Evolutionary conservation across 805 yeast species (phyloP).

Genomic region (Kodamaea hsintzibuensis): DNA sequence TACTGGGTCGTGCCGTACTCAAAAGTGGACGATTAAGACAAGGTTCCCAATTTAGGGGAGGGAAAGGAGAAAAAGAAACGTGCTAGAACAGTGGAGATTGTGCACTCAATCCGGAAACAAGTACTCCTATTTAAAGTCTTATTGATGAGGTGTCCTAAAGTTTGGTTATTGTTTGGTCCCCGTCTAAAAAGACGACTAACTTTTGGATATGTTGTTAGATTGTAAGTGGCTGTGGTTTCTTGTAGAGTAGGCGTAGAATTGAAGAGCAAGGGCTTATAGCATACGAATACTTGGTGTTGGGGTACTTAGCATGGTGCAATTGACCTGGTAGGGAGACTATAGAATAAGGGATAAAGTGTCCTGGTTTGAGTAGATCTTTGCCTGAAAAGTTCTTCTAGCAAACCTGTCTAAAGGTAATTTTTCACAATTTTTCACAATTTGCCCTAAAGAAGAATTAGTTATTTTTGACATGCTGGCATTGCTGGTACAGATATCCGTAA

Average conservation of each 20-base stretch:
- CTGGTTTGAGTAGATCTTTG: neutral
- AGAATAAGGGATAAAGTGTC: neutral
- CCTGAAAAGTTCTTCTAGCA: neutral
- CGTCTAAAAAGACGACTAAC: neutral
- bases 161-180: neutral
- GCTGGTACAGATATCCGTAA: neutral
- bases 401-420: neutral
- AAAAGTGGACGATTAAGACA: neutral
- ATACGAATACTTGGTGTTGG: no score
- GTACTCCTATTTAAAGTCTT: neutral
- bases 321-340: neutral
- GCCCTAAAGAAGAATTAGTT: neutral
- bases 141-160: neutral
- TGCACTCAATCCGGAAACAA: neutral
- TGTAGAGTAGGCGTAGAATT: no score
- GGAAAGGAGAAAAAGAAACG: neutral
- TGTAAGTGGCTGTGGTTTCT: neutral
- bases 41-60: conserved; percentile 3
- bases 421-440: neutral
- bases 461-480: neutral
- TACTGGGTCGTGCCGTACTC: conserved; percentile 2
- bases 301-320: no score
- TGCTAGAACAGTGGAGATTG: neutral
- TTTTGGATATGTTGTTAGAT: neutral
- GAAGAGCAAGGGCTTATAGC: neutral